Evolutionary conservation across 164 flowering plant genomes (phyloP).

Genomic region (Dillenia turbinata): DNA sequence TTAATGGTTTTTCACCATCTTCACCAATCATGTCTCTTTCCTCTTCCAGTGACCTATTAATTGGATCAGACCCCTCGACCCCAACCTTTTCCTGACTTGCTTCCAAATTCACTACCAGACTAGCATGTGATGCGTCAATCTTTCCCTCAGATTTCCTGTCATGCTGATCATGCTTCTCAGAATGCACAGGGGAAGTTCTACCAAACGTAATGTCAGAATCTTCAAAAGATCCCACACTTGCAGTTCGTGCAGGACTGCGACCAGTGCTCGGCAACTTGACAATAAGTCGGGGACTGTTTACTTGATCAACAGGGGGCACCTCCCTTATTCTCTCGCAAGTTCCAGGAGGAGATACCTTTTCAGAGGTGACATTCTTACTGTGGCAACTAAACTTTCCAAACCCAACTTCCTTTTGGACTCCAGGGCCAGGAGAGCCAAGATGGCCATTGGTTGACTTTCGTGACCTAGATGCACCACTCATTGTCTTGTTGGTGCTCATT

Average conservation of each 20-base stretch:
- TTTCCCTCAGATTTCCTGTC: slow-evolving; percentile 10
- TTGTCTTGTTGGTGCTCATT: slow-evolving; percentile 29
- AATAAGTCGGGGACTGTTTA: slow-evolving; percentile 59
- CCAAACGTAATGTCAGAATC: slow-evolving; percentile 33
- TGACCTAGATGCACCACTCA: slow-evolving; percentile 40
- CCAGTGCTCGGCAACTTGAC: slow-evolving; percentile 68
- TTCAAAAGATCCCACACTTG: slow-evolving; percentile 37
- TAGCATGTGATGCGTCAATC: slow-evolving; percentile 11
- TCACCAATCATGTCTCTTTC: slow-evolving; percentile 32
- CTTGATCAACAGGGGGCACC: slow-evolving; percentile 26
- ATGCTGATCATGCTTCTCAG: slow-evolving; percentile 26
- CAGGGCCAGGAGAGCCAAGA: slow-evolving; percentile 36
- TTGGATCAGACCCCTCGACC: slow-evolving; percentile 45
- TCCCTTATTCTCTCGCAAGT: slow-evolving; percentile 47
- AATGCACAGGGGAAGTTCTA: slow-evolving; percentile 44
- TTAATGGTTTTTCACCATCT: slow-evolving; percentile 18
- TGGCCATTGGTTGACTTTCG: slow-evolving; percentile 59
- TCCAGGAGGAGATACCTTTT: slow-evolving; percentile 48
- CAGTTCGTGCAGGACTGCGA: slow-evolving; percentile 40
- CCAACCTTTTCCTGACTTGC: slow-evolving; percentile 59
- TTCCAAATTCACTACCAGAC: slow-evolving; percentile 35
- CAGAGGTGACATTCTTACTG: slow-evolving; percentile 34
- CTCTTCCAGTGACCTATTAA: slow-evolving; percentile 46
- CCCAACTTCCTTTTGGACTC: slow-evolving; percentile 43
- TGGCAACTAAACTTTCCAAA: slow-evolving; percentile 27